Percentiles rank a stretch among this genome's conserved stretches.
These are phyloP conservation scores for Podochytrium sp. DNA, from an alignment of 192 early-diverging fungal species.

Conservation along the genomic window DNA sequence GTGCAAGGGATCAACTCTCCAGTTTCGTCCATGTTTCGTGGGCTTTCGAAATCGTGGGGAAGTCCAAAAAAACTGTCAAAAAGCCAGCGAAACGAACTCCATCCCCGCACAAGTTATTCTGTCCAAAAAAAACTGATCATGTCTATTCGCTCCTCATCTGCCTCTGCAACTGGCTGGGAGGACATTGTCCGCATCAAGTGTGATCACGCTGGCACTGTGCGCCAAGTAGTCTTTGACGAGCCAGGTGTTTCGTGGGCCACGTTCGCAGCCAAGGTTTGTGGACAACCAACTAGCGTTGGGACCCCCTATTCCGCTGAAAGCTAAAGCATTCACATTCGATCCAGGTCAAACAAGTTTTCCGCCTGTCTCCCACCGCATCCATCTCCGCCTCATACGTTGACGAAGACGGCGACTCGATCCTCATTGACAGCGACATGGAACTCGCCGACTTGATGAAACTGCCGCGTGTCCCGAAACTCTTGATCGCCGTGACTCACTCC, in stretches of 20 bases:
- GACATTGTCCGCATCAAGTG: conserved; percentile 7
- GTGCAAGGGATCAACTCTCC: background rate
- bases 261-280: conserved; percentile 4
- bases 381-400: conserved; percentile 16
- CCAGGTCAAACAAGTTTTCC: conserved; percentile 1
- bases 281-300: background rate
- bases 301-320: background rate
- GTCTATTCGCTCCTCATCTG: background rate
- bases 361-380: background rate
- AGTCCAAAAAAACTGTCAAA: background rate
- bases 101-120: background rate
- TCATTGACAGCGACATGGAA: background rate
- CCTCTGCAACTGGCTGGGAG: background rate
- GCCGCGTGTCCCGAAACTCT: background rate
- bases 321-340: background rate
- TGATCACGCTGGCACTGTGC: background rate
- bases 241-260: background rate
- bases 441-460: background rate
- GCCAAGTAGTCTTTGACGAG: conserved; percentile 16
- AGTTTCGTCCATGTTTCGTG: background rate
- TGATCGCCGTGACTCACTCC: background rate
- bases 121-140: background rate
- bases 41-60: background rate
- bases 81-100: background rate
- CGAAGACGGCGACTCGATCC: conserved; percentile 25